Evolutionary conservation across 306 rosid genomes (phyloP).

Genomic region (Begonia peltatifolia): DNA sequence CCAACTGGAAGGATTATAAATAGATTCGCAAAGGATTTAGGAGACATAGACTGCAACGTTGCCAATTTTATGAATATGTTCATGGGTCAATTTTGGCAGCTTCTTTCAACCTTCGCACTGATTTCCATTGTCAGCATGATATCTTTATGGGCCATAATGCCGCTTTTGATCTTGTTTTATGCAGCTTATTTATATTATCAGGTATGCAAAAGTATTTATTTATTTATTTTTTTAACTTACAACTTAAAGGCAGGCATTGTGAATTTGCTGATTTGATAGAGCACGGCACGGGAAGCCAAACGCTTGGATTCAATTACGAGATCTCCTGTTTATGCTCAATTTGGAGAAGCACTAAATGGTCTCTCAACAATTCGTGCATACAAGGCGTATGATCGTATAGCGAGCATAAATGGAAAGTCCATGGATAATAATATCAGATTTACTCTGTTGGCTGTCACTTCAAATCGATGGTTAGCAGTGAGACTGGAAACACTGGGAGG

Average conservation of each 20-base stretch:
- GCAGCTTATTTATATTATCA: constrained; percentile 70
- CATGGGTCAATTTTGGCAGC: constrained; percentile 69
- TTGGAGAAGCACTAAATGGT: constrained; percentile 87
- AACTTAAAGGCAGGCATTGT: too few species aligned
- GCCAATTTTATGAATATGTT: constrained; percentile 31
- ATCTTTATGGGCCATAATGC: constrained; percentile 85
- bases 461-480: constrained; percentile 60
- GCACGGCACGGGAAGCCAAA: constrained; percentile 75
- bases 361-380: constrained; percentile 66
- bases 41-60: constrained; percentile 62
- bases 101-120: constrained; percentile 66
- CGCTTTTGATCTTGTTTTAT: constrained; percentile 65
- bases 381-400: constrained; percentile 72
- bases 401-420: constrained; percentile 49
- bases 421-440: constrained; percentile 83
- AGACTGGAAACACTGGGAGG: constrained; percentile 78
- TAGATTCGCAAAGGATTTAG: constrained; percentile 70
- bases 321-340: constrained; percentile 88
- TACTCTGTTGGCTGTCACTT: constrained; percentile 40
- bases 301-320: constrained; percentile 77
- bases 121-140: constrained; percentile 77
- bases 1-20: constrained; percentile 82
- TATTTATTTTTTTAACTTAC: too few species aligned
- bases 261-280: constrained; percentile 20
- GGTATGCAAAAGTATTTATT: constrained; percentile 20